Percentiles rank a stretch among this genome's conserved stretches.
Conservation (phyloP, 2,329 filamentous ascomycete species). For the Pseudogymnoascus sp. region DNA sequence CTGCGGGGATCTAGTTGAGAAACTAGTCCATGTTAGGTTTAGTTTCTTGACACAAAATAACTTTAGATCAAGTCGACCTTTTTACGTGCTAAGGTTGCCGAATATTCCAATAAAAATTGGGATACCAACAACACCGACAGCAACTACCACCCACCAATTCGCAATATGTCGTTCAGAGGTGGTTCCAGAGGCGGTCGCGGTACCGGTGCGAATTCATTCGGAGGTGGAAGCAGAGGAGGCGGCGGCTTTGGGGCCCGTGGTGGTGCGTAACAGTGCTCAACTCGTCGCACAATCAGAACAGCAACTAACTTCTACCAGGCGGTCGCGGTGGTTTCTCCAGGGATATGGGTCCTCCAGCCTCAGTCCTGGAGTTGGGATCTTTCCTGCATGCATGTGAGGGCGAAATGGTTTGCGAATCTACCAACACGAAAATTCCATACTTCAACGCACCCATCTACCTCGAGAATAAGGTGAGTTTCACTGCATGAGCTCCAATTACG, state of each 20-base stretch:
- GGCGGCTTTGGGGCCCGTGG: constrained; percentile 39
- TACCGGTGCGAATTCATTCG: constrained; percentile 40
- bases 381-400: constrained; percentile 94
- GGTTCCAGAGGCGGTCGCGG: constrained; percentile 47
- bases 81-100: constrained; percentile 7
- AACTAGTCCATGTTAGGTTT: not conserved
- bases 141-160: constrained; percentile 29
- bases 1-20: constrained; percentile 8
- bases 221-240: constrained; percentile 42
- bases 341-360: constrained; percentile 53
- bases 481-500: not conserved
- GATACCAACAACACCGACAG: constrained; percentile 6
- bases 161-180: constrained; percentile 38
- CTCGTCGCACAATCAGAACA: constrained; percentile 13
- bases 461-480: constrained; percentile 72
- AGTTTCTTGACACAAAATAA: constrained; percentile 9
- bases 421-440: constrained; percentile 92
- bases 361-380: constrained; percentile 75
- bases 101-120: constrained; percentile 9
- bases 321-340: constrained; percentile 53
- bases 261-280: constrained; percentile 34
- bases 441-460: constrained; percentile 99
- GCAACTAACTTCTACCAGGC: constrained; percentile 26
- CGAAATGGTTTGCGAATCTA: constrained; percentile 94
- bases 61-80: constrained; percentile 8